phyloP scores from a whole-genome alignment of 2,329 filamentous ascomycete species.

The Metarhizium guizhouense region DNA sequence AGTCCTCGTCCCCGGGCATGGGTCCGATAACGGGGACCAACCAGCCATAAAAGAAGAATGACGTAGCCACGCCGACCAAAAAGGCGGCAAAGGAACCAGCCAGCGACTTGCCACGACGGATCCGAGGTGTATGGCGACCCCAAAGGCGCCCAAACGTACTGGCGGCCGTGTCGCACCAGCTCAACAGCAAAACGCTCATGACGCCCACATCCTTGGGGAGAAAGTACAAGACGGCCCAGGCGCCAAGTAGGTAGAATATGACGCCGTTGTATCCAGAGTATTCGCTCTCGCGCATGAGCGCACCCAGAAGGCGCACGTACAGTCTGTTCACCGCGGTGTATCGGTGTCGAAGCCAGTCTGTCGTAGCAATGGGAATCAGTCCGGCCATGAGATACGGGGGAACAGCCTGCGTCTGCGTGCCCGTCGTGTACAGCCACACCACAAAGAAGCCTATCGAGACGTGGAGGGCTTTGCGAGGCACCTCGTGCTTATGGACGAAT shows the following conservation, averaged over 20 bases:
- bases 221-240: slow-evolving; percentile 76
- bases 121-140: slow-evolving; percentile 77
- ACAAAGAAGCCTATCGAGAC: slow-evolving; percentile 96
- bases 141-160: slow-evolving; percentile 88
- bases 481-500: slow-evolving; percentile 94
- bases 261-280: slow-evolving; percentile 93
- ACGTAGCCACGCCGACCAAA: slow-evolving; percentile 71
- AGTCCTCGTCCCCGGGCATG: slow-evolving; percentile 58
- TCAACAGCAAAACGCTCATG: slow-evolving; percentile 80
- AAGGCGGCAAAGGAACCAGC: slow-evolving; percentile 84
- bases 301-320: slow-evolving; percentile 77
- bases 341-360: slow-evolving; percentile 75
- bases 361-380: slow-evolving; percentile 73
- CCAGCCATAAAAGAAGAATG: slow-evolving; percentile 81
- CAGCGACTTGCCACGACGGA: slow-evolving; percentile 82
- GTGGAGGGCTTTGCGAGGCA: slow-evolving; percentile 86
- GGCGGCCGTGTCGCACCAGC: slow-evolving; percentile 96
- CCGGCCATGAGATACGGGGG: slow-evolving; percentile 75
- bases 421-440: slow-evolving; percentile 73
- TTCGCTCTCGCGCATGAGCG: slow-evolving; percentile 94
- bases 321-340: slow-evolving; percentile 74
- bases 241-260: slow-evolving; percentile 89
- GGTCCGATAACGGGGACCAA: slow-evolving; percentile 61
- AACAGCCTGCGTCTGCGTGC: slow-evolving; percentile 67
- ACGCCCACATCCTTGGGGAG: slow-evolving; percentile 92